Conservation (phyloP, 805 yeast genomes). For the Spathaspora girioi region DNA sequence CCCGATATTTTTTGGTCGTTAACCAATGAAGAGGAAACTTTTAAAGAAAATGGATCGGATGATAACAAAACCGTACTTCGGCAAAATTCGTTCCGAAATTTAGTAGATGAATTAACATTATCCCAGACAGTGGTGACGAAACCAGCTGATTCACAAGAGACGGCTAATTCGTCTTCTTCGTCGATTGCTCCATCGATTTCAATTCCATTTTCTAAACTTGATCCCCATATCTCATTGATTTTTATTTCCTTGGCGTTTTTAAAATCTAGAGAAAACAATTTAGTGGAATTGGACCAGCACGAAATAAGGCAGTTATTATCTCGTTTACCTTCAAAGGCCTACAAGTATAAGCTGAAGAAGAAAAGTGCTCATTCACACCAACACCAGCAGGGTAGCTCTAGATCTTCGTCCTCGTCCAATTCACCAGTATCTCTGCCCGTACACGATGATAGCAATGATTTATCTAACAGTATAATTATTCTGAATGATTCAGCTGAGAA, state of each 20-base stretch:
- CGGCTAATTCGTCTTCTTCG: background rate
- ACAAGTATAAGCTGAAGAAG: slow-evolving; percentile 17
- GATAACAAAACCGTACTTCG: slow-evolving; percentile 7
- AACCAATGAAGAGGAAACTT: slow-evolving; percentile 11
- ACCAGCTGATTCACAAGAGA: slow-evolving; percentile 1
- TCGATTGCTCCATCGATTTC: slow-evolving; percentile 3
- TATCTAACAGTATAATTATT: slow-evolving; percentile 16
- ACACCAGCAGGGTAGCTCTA: slow-evolving; percentile 1
- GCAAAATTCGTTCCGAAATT: slow-evolving; percentile 26
- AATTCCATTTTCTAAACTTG: slow-evolving; percentile 57
- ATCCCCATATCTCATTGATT: slow-evolving; percentile 72
- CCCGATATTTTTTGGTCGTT: slow-evolving; percentile 63
- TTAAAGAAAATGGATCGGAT: slow-evolving; percentile 6
- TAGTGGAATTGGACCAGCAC: slow-evolving; percentile 84
- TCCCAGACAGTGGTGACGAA: background rate
- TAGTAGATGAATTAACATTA: slow-evolving; percentile 24
- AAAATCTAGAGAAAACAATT: slow-evolving; percentile 71
- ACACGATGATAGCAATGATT: slow-evolving; percentile 1
- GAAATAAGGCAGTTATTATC: slow-evolving; percentile 79
- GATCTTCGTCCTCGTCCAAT: slow-evolving; percentile 9
- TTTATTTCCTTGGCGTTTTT: slow-evolving; percentile 76
- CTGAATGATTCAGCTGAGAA: slow-evolving; percentile 24
- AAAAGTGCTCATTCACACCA: background rate
- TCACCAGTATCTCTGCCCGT: slow-evolving; percentile 7
- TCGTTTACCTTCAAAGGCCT: slow-evolving; percentile 47